phyloP scores from a whole-genome alignment of 2,329 filamentous ascomycete species.

The Aureobasidium sp. region DNA sequence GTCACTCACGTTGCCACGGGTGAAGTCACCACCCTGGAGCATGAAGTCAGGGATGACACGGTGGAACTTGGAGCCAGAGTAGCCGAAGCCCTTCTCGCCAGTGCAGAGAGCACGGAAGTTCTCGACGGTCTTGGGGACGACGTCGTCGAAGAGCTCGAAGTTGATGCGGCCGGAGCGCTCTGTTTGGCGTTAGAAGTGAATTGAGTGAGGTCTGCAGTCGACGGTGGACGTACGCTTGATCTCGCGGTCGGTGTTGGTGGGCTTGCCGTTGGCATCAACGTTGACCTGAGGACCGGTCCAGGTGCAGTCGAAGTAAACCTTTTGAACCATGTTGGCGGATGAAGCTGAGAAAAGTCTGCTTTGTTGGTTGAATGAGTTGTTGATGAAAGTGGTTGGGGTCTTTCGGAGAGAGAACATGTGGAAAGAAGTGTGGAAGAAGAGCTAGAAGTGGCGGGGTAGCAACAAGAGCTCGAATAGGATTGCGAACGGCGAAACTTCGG shows the following conservation, averaged over 20 bases:
- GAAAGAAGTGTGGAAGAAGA: neutral
- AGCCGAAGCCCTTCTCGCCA: conserved; percentile 83
- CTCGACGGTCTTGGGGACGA: conserved; percentile 88
- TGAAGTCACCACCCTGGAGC: conserved; percentile 98
- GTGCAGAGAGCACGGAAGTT: conserved; percentile 96
- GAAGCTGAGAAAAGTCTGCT: conserved; percentile 52
- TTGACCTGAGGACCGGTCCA: conserved; percentile 67
- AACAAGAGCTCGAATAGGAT: too few species aligned
- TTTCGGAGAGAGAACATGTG: conserved; percentile 12
- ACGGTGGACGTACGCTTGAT: conserved; percentile 49
- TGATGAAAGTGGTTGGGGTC: conserved; percentile 19
- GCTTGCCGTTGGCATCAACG: conserved; percentile 46
- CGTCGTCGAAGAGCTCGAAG: conserved; percentile 79
- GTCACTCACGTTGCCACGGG: conserved; percentile 72
- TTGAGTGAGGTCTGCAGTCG: neutral
- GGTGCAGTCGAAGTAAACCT: conserved; percentile 53
- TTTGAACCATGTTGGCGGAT: conserved; percentile 65
- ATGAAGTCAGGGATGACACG: conserved; percentile 98
- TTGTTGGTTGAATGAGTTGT: conserved; percentile 13
- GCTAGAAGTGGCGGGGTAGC: conserved; percentile 6
- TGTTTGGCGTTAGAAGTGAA: conserved; percentile 30
- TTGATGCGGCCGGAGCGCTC: conserved; percentile 71
- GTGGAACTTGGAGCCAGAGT: conserved; percentile 81
- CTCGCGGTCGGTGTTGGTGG: conserved; percentile 34
- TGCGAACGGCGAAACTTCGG: too few species aligned